These are phyloP conservation scores for Cercophora samala DNA, from an alignment of 495 filamentous ascomycete species.

Conservation along the genomic window DNA sequence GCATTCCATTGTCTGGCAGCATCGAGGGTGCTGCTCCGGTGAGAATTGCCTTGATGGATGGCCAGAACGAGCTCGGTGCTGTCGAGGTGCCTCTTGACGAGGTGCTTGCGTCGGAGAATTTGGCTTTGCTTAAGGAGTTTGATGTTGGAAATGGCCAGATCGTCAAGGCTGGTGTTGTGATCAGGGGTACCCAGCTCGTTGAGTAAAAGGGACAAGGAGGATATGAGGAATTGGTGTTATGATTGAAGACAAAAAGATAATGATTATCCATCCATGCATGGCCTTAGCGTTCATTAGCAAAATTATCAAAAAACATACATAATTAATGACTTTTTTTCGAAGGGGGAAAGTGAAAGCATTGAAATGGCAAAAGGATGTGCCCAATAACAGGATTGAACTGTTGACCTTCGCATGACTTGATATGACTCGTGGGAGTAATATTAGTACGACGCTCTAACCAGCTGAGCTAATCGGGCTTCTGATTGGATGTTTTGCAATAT, in stretches of 20 bases:
- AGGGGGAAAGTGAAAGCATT: neutral
- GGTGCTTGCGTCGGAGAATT: conserved; percentile 30
- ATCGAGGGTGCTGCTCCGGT: conserved; percentile 29
- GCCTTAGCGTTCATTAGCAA: neutral
- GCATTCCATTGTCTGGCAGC: conserved; percentile 35
- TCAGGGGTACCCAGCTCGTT: conserved; percentile 18
- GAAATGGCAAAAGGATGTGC: neutral
- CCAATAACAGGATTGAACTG: neutral
- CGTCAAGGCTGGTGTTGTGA: conserved; percentile 21
- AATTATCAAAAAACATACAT: neutral
- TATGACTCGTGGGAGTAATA: neutral
- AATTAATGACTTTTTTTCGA: neutral
- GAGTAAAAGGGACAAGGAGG: conserved; percentile 11
- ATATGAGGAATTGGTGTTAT: neutral
- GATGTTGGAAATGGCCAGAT: conserved; percentile 34
- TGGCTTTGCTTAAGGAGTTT: conserved; percentile 34
- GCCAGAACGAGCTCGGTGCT: conserved; percentile 29
- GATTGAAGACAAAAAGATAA: no score
- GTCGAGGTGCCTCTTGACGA: conserved; percentile 39
- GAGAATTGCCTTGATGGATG: conserved; percentile 37
- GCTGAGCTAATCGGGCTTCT: neutral
- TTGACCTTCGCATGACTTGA: neutral
- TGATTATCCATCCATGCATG: no score
- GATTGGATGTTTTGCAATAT: neutral
- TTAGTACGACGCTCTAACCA: neutral